Conservation (phyloP, 768 basidiomycete species). For the Collybiopsis confluens region DNA sequence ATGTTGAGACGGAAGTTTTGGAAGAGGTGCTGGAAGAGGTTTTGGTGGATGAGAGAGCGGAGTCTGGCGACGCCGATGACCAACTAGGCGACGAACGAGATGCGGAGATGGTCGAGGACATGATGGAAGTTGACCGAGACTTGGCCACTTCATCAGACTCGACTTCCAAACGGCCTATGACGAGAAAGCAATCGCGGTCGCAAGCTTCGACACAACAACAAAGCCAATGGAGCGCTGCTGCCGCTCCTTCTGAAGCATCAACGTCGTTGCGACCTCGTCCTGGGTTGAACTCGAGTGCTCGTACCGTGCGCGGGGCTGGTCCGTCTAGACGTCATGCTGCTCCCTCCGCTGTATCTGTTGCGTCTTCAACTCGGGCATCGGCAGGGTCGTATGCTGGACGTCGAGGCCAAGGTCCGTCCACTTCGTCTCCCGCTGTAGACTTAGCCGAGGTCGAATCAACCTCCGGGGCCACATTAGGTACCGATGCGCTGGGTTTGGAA, state of each 20-base stretch:
- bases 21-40: neutral
- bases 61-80: neutral
- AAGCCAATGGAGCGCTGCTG: neutral
- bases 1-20: neutral
- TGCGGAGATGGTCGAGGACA: slow-evolving; percentile 1
- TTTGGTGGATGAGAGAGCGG: neutral
- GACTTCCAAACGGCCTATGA: neutral
- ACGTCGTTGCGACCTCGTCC: neutral
- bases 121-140: slow-evolving; percentile 4
- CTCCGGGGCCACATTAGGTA: neutral
- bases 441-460: neutral
- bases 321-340: neutral
- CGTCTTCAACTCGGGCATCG: neutral
- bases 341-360: neutral
- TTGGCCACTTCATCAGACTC: neutral
- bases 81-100: neutral
- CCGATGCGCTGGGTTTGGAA: neutral
- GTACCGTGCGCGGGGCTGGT: neutral
- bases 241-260: neutral
- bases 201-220: no score
- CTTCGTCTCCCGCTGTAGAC: neutral
- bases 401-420: neutral
- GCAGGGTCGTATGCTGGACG: neutral
- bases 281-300: no score
- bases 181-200: neutral